These are phyloP conservation scores for Wilcoxina mikolae DNA, from an alignment of 495 filamentous ascomycete genomes.

Conservation along the genomic window DNA sequence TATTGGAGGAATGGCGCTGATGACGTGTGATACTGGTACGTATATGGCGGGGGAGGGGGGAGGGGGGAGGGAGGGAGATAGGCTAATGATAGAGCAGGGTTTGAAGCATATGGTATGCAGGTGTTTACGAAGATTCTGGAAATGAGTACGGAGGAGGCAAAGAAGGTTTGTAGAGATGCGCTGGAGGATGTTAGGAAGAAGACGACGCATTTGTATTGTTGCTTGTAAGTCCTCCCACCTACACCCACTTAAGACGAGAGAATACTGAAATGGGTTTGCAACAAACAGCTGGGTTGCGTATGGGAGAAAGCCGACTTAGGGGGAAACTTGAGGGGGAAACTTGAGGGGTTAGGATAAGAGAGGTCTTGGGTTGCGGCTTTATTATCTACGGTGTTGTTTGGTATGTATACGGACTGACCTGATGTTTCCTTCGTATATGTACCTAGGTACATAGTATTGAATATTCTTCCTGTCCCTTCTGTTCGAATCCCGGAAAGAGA, in stretches of 20 bases:
- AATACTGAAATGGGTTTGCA: background rate
- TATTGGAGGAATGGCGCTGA: background rate
- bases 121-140: slow-evolving; percentile 12
- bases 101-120: background rate
- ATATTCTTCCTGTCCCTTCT: too few species aligned
- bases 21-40: too few species aligned
- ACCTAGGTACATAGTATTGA: too few species aligned
- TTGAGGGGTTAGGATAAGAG: too few species aligned
- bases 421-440: too few species aligned
- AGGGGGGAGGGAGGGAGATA: too few species aligned
- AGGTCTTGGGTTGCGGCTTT: too few species aligned
- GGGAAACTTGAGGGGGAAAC: too few species aligned
- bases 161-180: slow-evolving; percentile 2
- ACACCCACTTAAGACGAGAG: background rate
- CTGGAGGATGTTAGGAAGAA: background rate
- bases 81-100: background rate
- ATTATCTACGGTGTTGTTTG: too few species aligned
- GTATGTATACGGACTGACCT: too few species aligned
- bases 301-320: background rate
- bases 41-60: too few species aligned
- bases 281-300: background rate
- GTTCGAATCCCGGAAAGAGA: too few species aligned
- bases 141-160: slow-evolving; percentile 5
- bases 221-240: background rate
- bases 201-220: slow-evolving; percentile 9